A percentile compares a stretch with the other conserved stretches of the same genome.
Evolutionary conservation across 495 filamentous ascomycete genomes (phyloP).

Genomic region (Bryoglossum gracile): DNA sequence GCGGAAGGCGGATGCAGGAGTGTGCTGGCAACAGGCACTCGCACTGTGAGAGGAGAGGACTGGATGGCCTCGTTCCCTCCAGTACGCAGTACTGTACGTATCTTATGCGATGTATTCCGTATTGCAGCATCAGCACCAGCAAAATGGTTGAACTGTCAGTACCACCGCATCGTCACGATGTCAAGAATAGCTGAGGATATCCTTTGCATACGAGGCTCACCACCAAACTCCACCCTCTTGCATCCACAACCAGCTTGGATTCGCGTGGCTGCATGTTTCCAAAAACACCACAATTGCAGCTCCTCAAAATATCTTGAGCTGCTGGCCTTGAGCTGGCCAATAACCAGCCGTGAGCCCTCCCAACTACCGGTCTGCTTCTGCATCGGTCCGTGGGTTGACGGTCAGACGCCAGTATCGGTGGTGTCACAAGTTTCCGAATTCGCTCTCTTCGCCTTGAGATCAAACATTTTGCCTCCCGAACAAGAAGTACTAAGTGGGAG

Average conservation of each 20-base stretch:
- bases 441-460: conserved; percentile 18
- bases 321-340: conserved; percentile 13
- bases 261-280: conserved; percentile 19
- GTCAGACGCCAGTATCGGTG: conserved; percentile 20
- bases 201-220: conserved; percentile 19
- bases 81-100: too few relatives aligned
- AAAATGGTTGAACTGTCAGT: conserved; percentile 20
- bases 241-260: conserved; percentile 9
- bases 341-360: conserved; percentile 5
- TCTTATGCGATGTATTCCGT: too few relatives aligned
- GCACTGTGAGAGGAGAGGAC: background rate
- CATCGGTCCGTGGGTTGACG: conserved; percentile 23
- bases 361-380: conserved; percentile 25
- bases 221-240: background rate
- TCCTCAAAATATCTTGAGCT: conserved; percentile 5
- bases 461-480: conserved; percentile 20
- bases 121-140: too few relatives aligned
- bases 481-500: conserved; percentile 4
- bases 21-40: conserved; percentile 8
- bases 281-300: conserved; percentile 11
- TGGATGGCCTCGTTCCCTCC: too few relatives aligned
- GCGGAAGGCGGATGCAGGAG: conserved; percentile 9
- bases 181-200: conserved; percentile 12
- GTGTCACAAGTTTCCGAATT: conserved; percentile 20
- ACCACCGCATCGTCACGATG: conserved; percentile 21